A percentile compares a stretch with the other conserved stretches of the same genome.
Evolutionary conservation across 768 basidiomycete genomes (phyloP).

Genomic region (Pleurotus giganteus): DNA sequence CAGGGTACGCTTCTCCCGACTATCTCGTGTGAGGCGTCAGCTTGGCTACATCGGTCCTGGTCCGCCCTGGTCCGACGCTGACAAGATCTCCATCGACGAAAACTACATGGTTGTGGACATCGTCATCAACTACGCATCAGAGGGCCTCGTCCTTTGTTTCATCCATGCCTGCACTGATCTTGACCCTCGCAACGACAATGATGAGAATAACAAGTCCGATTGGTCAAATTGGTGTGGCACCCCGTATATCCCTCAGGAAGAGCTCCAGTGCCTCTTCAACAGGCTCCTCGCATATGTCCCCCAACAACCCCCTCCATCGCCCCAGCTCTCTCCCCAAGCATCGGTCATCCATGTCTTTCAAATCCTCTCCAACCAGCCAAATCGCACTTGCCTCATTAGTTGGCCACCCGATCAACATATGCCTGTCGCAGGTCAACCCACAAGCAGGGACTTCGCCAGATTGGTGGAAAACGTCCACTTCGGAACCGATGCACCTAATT

Average conservation of each 20-base stretch:
- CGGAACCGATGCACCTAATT: constrained; percentile 43
- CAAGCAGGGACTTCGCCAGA: constrained; percentile 49
- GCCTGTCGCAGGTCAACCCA: constrained; percentile 32
- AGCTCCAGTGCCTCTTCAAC: constrained; percentile 58
- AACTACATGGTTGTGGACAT: constrained; percentile 87
- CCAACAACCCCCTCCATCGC: constrained; percentile 29
- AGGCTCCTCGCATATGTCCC: constrained; percentile 56
- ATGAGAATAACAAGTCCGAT: constrained; percentile 65
- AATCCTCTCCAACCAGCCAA: constrained; percentile 62
- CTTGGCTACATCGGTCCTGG: constrained; percentile 65
- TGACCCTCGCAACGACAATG: constrained; percentile 59
- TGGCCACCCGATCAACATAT: constrained; percentile 64
- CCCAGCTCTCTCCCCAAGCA: background rate
- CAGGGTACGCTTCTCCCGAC: constrained; percentile 78
- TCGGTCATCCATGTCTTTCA: constrained; percentile 65
- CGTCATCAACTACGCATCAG: constrained; percentile 87
- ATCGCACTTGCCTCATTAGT: constrained; percentile 59
- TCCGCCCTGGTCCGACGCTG: constrained; percentile 58
- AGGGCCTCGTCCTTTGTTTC: constrained; percentile 85
- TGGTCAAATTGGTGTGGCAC: constrained; percentile 94
- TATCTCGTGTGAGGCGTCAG: constrained; percentile 67
- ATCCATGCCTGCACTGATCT: constrained; percentile 82
- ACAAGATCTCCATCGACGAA: constrained; percentile 66
- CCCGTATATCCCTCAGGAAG: constrained; percentile 52
- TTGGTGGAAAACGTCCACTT: constrained; percentile 71